Conservation (phyloP, 2,329 filamentous ascomycete genomes). For the Monascus ruber region DNA sequence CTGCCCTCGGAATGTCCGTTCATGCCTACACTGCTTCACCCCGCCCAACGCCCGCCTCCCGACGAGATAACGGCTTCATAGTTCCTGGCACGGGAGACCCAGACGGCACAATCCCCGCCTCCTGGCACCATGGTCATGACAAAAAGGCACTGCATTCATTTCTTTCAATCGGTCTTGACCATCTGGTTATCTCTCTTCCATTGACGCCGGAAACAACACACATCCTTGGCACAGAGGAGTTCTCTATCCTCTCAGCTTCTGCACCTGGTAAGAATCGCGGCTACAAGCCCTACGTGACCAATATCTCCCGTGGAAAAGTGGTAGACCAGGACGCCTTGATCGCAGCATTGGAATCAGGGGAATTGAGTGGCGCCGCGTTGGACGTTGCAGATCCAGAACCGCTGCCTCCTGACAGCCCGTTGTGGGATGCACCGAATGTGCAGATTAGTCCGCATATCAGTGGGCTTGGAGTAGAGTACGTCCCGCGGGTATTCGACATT, state of each 20-base stretch:
- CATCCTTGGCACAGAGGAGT: constrained; percentile 44
- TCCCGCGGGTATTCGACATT: constrained; percentile 46
- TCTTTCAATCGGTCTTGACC: constrained; percentile 44
- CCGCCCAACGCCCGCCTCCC: constrained; percentile 54
- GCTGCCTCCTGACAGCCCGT: constrained; percentile 52
- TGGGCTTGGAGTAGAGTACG: constrained; percentile 43
- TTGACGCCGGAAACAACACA: constrained; percentile 45
- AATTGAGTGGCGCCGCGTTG: constrained; percentile 56
- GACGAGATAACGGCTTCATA: constrained; percentile 53
- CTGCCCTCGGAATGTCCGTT: constrained; percentile 58
- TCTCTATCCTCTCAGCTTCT: constrained; percentile 38
- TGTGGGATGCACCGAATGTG: constrained; percentile 61
- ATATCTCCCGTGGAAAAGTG: constrained; percentile 58
- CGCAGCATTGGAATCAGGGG: constrained; percentile 43
- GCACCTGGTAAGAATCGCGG: constrained; percentile 13
- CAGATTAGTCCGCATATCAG: constrained; percentile 59
- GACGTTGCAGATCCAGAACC: constrained; percentile 76
- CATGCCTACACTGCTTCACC: constrained; percentile 64
- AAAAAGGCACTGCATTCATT: constrained; percentile 44
- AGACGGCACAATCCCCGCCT: constrained; percentile 43
- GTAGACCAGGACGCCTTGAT: constrained; percentile 53
- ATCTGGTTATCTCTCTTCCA: constrained; percentile 46
- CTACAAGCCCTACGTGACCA: constrained; percentile 51
- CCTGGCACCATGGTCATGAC: constrained; percentile 47
- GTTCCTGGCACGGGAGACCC: constrained; percentile 55